A percentile compares a stretch with the other conserved stretches of the same genome.
Conservation (phyloP, 2,329 filamentous ascomycete species). For the Lachnum nothofagi region DNA sequence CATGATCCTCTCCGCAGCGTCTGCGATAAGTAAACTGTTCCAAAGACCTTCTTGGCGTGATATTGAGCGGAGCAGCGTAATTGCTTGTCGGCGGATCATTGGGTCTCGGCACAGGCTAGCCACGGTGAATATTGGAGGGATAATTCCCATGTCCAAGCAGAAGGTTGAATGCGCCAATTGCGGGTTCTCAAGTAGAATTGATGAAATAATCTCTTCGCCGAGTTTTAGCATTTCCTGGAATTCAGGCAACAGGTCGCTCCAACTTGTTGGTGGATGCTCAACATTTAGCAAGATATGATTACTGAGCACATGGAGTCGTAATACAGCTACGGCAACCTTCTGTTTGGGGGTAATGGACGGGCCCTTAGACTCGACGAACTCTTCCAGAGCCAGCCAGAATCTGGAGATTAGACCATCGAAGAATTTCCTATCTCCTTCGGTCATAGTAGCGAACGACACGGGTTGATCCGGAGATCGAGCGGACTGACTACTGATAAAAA, state of each 20-base stretch:
- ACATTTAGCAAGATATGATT: constrained; percentile 4
- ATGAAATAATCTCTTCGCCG: constrained; percentile 7
- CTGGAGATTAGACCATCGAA: constrained; percentile 3
- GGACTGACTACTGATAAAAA: not conserved
- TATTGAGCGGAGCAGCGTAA: constrained; percentile 53
- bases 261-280: constrained; percentile 4
- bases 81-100: constrained; percentile 51
- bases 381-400: constrained; percentile 6
- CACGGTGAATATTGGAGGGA: constrained; percentile 58
- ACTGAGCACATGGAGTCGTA: constrained; percentile 11
- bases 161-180: constrained; percentile 36
- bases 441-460: not conserved
- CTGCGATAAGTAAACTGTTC: constrained; percentile 39
- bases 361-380: constrained; percentile 5
- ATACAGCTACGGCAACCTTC: constrained; percentile 8
- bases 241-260: constrained; percentile 4
- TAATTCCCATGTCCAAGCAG: constrained; percentile 57
- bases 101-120: constrained; percentile 59
- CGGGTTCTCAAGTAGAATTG: not conserved
- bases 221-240: constrained; percentile 8
- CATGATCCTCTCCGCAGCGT: constrained; percentile 17
- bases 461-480: not conserved
- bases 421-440: not conserved
- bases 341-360: constrained; percentile 9
- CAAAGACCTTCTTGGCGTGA: constrained; percentile 61